Evolutionary conservation across 2,329 filamentous ascomycete genomes (phyloP), one percentile per base, ranked within the genome.

Genomic region (Pseudopyrenochaeta lycopersici): DNA sequence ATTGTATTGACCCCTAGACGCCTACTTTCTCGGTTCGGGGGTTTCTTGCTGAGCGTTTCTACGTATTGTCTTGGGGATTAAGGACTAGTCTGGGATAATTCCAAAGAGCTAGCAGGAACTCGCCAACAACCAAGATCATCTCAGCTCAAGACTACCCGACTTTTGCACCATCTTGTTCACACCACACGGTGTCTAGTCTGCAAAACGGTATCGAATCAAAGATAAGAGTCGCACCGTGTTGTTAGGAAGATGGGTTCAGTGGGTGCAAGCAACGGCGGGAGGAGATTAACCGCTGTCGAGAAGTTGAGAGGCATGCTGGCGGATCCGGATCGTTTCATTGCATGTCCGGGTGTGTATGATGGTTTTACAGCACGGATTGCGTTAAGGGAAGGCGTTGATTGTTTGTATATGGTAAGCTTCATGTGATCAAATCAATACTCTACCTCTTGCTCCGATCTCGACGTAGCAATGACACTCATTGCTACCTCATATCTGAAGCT

Each of bases 271-370:
- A 56, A 57, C 31, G 46, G 52, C 20, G 50, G 56, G 30, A 58
- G 39, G 38, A 60, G 45, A 18, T 47, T 66, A 48, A 67, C 64
- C 1, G 66, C 66, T 1, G 71, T 73, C 4, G 56, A 73, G 52
- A 74, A 64, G 49, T 47, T 76, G 35, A 63, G 74, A 27, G 49
- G 48, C 9, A 66, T 74, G 66, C 48, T 76, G 18, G 66, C 65
- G 5, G 66, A 75, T 48, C 57, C 62, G 6, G 60, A 68, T 0
- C 72, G 74, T 62, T 41, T 76, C 32, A 66, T 90, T 33, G 80
- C 88, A 2, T 86, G 83, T 46, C 87, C 87, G 0, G 87, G 88
- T 29, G 87, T 90, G 2, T 89, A 89, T 66, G 88, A 90, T 77
- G 88, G 88, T 11, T 81, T 89, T 49, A 86, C 85, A 2, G 86